Conservation (phyloP, 148 eudicot species). For the Camellia lanceoleosa region DNA sequence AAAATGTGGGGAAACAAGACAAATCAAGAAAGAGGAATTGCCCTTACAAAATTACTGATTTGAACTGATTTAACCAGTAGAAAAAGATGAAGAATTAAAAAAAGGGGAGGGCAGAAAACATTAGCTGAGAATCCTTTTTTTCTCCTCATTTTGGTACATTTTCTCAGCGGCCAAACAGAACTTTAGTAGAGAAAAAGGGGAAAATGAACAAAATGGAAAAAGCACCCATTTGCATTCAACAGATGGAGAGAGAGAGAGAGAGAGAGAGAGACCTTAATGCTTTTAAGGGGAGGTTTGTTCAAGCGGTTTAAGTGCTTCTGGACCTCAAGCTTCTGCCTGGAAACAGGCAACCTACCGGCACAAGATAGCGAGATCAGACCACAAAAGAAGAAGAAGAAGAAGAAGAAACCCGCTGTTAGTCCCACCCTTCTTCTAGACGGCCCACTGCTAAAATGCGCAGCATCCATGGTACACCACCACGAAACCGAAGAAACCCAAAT, state of each 20-base stretch:
- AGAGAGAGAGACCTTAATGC: slow-evolving; percentile 50
- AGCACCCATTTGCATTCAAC: background rate
- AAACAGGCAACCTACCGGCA: slow-evolving; percentile 41
- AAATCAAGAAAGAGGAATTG: slow-evolving; percentile 8
- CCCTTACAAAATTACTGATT: background rate
- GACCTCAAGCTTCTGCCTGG: slow-evolving; percentile 66
- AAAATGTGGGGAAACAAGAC: background rate
- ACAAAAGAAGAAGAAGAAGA: slow-evolving; percentile 28
- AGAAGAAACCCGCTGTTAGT: slow-evolving; percentile 14
- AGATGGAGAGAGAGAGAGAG: background rate
- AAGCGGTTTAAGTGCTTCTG: slow-evolving; percentile 75
- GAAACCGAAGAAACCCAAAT: background rate
- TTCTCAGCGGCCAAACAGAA: slow-evolving; percentile 11
- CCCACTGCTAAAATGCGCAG: slow-evolving; percentile 18
- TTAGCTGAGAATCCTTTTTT: background rate
- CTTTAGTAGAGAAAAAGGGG: background rate
- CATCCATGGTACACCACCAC: slow-evolving; percentile 26
- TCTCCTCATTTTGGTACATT: background rate
- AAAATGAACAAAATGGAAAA: background rate
- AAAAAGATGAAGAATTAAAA: background rate
- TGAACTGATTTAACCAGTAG: background rate
- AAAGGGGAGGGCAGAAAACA: background rate
- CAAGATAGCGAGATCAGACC: slow-evolving; percentile 32
- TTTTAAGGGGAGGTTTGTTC: slow-evolving; percentile 66
- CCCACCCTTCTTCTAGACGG: slow-evolving; percentile 15